Conservation (phyloP, 192 early-diverging fungal species). For the Umbelopsis sp. region DNA sequence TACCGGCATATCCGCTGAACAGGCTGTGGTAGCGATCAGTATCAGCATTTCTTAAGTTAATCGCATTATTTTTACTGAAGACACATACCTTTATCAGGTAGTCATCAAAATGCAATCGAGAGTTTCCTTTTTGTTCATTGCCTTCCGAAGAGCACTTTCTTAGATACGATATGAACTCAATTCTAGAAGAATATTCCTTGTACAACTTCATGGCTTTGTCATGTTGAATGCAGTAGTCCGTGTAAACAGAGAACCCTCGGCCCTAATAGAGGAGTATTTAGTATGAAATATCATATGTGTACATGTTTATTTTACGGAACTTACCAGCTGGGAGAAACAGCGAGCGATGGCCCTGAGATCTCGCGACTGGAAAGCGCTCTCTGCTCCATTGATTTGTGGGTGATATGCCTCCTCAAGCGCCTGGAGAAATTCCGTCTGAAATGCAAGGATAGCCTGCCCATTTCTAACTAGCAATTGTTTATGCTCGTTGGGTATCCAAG, state of each 20-base stretch:
- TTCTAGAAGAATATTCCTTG: slow-evolving; percentile 27
- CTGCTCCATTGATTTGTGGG: neutral
- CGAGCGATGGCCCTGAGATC: slow-evolving; percentile 30
- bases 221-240: slow-evolving; percentile 31
- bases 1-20: slow-evolving; percentile 93
- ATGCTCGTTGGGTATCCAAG: slow-evolving; percentile 31
- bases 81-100: slow-evolving; percentile 39
- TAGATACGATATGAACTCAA: slow-evolving; percentile 18
- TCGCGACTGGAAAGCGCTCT: slow-evolving; percentile 7
- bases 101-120: slow-evolving; percentile 37
- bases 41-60: neutral
- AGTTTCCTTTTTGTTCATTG: slow-evolving; percentile 1
- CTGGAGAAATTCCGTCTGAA: slow-evolving; percentile 33
- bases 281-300: neutral
- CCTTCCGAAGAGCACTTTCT: slow-evolving; percentile 3
- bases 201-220: slow-evolving; percentile 33
- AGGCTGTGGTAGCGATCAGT: slow-evolving; percentile 50
- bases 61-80: neutral
- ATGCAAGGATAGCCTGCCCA: slow-evolving; percentile 26
- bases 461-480: slow-evolving; percentile 34
- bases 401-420: slow-evolving; percentile 31
- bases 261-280: slow-evolving; percentile 1
- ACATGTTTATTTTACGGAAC: neutral
- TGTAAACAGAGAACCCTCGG: slow-evolving; percentile 27
- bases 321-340: slow-evolving; percentile 38